Evolutionary conservation across 139 green algal genomes (phyloP), one percentile per base, ranked within the genome.

Genomic region (Auxenochlorella pyrenoidosa): DNA sequence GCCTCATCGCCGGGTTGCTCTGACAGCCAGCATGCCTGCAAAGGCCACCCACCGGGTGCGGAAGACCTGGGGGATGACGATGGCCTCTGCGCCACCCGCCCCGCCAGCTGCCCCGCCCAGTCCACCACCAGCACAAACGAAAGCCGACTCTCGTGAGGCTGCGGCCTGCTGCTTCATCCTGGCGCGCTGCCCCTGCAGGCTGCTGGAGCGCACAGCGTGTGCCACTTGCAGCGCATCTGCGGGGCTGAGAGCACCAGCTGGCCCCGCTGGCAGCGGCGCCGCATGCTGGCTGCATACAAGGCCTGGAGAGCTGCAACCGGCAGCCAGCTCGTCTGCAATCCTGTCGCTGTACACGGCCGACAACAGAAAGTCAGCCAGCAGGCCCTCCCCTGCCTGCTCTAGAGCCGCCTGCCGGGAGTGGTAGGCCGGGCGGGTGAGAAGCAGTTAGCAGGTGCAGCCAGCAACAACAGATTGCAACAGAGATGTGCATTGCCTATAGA

Each of bases 301-400:
- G 3, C 60, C 60, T 70, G 60, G 4, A 34, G 26, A 34, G 3
- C 24, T 70, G 66, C 30, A 26, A 4, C 32, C 66, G 4, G 71
- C 36, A 3, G 36, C 71, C 5, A 47, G 2, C 36, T 51, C 28
- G 15, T 81, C 43, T n/a, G 75, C 26, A 26, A 81, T 30, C 22
- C 41, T 47, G 43, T 24, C 28, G 21, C 77, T 83, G 51, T 83
- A 83, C 16, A 83, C 51, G 2, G 77, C 16, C 12, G 77, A 32
- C n/a, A 47, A 47, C 47, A 83, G 77, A 32, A 83, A 83, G 51
- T 83, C 77, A 32, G 77, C 77, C 51, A 83, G 51, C 51, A 83
- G 77, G 6, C 13, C 12, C 51, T 83, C 77, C 32, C 51, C 77
- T 6, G 41, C 51, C 36, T 21, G 26, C 15, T 70, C 51, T 47